Conservation (phyloP, 768 basidiomycete species). For the Collybia sp. region DNA sequence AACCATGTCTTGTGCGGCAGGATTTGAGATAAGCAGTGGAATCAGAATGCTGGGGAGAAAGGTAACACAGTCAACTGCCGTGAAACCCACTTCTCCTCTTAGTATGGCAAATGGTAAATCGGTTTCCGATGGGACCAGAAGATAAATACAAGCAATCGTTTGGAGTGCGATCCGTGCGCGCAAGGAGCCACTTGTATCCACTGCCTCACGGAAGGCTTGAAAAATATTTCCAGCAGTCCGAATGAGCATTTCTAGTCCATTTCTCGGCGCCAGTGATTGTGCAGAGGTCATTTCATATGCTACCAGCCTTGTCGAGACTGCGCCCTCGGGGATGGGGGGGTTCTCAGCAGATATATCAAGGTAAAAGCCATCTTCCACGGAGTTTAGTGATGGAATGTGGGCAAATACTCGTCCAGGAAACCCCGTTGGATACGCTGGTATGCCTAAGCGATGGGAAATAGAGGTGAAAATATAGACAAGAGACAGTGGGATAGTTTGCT, state of each 20-base stretch:
- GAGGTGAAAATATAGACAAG: conserved; percentile 55
- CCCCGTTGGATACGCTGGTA: conserved; percentile 48
- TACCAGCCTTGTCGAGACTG: conserved; percentile 4
- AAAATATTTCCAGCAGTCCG: conserved; percentile 18
- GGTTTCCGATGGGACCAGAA: conserved; percentile 30
- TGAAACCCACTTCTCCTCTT: conserved; percentile 23
- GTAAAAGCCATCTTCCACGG: conserved; percentile 40
- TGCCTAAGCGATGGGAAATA: conserved; percentile 44
- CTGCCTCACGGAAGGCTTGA: conserved; percentile 12
- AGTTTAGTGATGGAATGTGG: conserved; percentile 36
- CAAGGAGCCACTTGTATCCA: conserved; percentile 12
- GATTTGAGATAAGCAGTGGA: conserved; percentile 28
- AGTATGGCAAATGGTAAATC: conserved; percentile 23
- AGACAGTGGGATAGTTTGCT: conserved; percentile 52
- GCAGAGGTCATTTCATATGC: conserved; percentile 1
- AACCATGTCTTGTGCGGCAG: conserved; percentile 22
- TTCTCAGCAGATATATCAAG: conserved; percentile 35
- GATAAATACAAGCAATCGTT: conserved; percentile 28
- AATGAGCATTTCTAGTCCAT: conserved; percentile 10
- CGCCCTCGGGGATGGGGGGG: conserved; percentile 15
- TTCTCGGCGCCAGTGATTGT: conserved; percentile 7
- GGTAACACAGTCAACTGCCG: conserved; percentile 38
- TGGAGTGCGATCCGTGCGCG: conserved; percentile 24
- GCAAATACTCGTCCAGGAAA: conserved; percentile 55
- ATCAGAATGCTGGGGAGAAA: conserved; percentile 33